Evolutionary conservation across 139 green algal species (phyloP), one percentile per base, ranked within the genome.

Genomic region (Chlamydomonas sp.): DNA sequence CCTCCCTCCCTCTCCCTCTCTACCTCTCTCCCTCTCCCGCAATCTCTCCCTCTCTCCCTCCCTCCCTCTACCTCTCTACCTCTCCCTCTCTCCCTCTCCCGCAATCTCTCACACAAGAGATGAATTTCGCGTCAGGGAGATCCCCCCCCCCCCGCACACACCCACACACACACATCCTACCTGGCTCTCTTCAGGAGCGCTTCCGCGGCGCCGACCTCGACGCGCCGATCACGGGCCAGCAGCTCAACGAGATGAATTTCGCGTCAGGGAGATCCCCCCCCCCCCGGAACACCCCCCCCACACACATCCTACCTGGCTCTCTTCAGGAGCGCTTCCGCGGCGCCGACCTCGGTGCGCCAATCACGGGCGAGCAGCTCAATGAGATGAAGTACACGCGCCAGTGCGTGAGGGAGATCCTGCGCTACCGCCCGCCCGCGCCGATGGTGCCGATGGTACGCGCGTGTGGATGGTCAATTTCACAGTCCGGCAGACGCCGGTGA

Each of bases 361-460:
- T 95, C 49, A 85, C 78, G 1, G 88, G 83, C 0, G 89, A 92
- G 31, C 64, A 74, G 62, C 81, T 95, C 33, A 75, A 73, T 6
- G 43, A 85, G 76, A 91, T 95, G 89, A 70, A 60, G 6, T 95
- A 89, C 84, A 93, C 89, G 28, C 79, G 88, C 2, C 82, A 88
- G 79, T 60, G 71, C 26, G 81, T 79, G 31, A 75, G 78, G 75
- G 89, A 95, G 79, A 80, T 95, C 5, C 77, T 95, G 70, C 83
- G 89, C 6, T 94, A 73, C 80, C 38, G 89, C 1, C 83, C 89
- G 0, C 82, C 89, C 0, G 89, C 89, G 1, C 88, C 89, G 73
- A 95, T 95, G 89, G 89, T 95, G 29, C 88, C 87, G n/a, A n/a
- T n/a, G n/a, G n/a, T n/a, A n/a, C n/a, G 1, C 81, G 87, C 73